phyloP scores from a whole-genome alignment of 1,284 basidiomycete species.

The Flammula alnicola region DNA sequence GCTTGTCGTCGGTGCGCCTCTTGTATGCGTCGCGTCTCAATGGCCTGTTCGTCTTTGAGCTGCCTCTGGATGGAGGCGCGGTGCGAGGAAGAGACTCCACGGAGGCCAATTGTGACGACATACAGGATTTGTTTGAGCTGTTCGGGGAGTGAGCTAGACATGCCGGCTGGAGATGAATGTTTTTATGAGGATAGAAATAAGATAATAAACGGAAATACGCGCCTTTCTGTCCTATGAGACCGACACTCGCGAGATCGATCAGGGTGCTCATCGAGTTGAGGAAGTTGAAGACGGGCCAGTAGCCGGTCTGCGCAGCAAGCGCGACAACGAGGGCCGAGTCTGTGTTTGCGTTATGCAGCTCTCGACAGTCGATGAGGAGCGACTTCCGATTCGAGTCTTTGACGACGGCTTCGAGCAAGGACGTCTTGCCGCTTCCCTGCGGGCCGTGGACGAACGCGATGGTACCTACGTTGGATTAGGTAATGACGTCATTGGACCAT shows the following conservation, averaged over 20 bases:
- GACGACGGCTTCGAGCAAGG: constrained; percentile 69
- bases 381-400: constrained; percentile 56
- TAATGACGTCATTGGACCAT: constrained; percentile 4
- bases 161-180: constrained; percentile 65
- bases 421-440: constrained; percentile 87
- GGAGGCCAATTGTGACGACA: constrained; percentile 76
- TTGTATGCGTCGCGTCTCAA: constrained; percentile 38
- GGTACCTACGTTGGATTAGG: constrained; percentile 39
- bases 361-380: constrained; percentile 82
- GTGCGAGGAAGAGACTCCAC: constrained; percentile 61
- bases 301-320: constrained; percentile 85
- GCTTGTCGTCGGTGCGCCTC: constrained; percentile 43
- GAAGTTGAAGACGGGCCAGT: constrained; percentile 91
- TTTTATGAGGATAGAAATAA: neutral
- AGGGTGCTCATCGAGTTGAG: constrained; percentile 85
- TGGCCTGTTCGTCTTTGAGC: constrained; percentile 37
- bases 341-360: constrained; percentile 73
- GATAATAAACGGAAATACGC: constrained; percentile 12
- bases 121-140: constrained; percentile 90
- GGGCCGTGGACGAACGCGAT: constrained; percentile 90
- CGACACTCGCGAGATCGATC: constrained; percentile 92
- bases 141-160: constrained; percentile 82
- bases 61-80: constrained; percentile 48
- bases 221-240: constrained; percentile 95
- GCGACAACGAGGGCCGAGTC: constrained; percentile 74